Evolutionary conservation across 768 basidiomycete species (phyloP).

Genomic region (Auriscalpium microsporum): DNA sequence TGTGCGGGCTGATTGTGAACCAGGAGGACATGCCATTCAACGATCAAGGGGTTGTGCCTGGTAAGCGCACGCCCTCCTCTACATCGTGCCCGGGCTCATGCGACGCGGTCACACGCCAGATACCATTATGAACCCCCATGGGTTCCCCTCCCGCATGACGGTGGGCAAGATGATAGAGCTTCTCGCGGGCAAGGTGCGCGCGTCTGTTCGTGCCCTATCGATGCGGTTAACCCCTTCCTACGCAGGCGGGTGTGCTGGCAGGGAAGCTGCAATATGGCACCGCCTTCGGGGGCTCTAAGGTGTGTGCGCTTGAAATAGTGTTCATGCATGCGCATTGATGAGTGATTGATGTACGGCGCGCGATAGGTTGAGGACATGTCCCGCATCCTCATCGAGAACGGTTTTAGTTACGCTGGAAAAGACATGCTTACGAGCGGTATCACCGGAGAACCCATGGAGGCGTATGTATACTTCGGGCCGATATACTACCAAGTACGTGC

Average conservation of each 20-base stretch:
- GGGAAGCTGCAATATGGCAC: constrained; percentile 92
- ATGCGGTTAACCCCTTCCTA: background rate
- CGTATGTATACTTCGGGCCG: constrained; percentile 97
- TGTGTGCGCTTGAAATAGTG: constrained; percentile 19
- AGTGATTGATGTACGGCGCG: background rate
- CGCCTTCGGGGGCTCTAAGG: constrained; percentile 97
- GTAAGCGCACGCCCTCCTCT: constrained; percentile 30
- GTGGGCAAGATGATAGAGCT: constrained; percentile 99
- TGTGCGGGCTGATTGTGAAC: constrained; percentile 96
- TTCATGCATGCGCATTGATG: background rate
- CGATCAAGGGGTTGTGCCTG: constrained; percentile 90
- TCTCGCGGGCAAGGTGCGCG: constrained; percentile 78
- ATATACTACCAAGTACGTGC: constrained; percentile 88
- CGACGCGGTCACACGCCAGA: constrained; percentile 37
- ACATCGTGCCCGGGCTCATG: constrained; percentile 5
- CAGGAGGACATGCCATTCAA: constrained; percentile 99
- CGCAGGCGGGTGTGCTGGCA: constrained; percentile 78
- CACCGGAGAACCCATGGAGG: constrained; percentile 92
- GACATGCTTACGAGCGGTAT: constrained; percentile 98
- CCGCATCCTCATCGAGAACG: constrained; percentile 86
- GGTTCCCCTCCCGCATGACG: constrained; percentile 98
- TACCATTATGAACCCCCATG: constrained; percentile 99
- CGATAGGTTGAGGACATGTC: constrained; percentile 94
- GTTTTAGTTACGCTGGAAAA: constrained; percentile 97
- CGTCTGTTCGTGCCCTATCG: background rate